Conservation (phyloP, 2,329 filamentous ascomycete species). For the Talaromyces sp. region DNA sequence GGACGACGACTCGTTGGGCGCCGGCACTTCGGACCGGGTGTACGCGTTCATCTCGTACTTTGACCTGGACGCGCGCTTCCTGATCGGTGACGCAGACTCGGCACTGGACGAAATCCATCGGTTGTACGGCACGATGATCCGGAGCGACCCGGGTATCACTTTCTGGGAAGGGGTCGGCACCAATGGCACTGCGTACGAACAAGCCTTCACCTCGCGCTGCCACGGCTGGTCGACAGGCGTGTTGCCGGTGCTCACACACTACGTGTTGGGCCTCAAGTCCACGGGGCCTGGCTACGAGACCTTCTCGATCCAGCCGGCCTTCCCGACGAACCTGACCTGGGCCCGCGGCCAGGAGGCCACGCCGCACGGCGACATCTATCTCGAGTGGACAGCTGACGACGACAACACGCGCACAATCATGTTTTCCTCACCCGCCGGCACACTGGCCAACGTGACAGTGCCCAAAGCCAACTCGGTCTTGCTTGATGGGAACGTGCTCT, state of each 20-base stretch:
- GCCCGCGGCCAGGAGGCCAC: constrained; percentile 42
- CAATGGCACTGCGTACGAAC: constrained; percentile 41
- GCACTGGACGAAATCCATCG: constrained; percentile 44
- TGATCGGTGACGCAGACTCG: constrained; percentile 24
- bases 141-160: constrained; percentile 42
- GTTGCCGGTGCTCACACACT: constrained; percentile 43
- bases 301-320: constrained; percentile 31
- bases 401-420: not conserved
- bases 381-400: constrained; percentile 31
- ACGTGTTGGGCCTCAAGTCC: constrained; percentile 45
- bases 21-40: constrained; percentile 40
- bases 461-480: not conserved
- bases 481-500: not conserved
- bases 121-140: constrained; percentile 48
- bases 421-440: constrained; percentile 2
- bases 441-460: constrained; percentile 8
- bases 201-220: constrained; percentile 44
- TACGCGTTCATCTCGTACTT: constrained; percentile 52
- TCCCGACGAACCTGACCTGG: constrained; percentile 38
- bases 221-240: constrained; percentile 51
- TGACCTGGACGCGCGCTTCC: constrained; percentile 47
- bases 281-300: constrained; percentile 38
- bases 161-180: constrained; percentile 50
- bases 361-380: constrained; percentile 32
- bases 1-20: constrained; percentile 38